A percentile compares a stretch with the other conserved stretches of the same genome.
Conservation (phyloP, 129 eudicot genomes). For the Smallanthus sonchifolius region DNA sequence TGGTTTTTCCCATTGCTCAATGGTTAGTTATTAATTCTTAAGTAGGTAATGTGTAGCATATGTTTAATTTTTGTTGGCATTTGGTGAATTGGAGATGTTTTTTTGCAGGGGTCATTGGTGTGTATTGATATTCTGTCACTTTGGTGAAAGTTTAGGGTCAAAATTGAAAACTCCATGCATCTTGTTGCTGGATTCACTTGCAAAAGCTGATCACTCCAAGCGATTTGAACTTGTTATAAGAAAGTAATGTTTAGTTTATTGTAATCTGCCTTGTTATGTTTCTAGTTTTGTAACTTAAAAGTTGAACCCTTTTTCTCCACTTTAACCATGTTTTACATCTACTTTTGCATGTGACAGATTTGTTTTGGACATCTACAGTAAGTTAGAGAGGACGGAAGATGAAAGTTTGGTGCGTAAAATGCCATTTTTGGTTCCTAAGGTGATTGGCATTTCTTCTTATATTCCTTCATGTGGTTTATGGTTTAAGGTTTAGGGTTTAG, state of each 20-base stretch:
- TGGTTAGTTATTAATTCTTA: constrained; percentile 44
- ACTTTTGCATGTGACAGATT: constrained; percentile 33
- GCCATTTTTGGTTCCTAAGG: constrained; percentile 77
- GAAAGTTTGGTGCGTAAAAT: constrained; percentile 39
- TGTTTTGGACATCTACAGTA: constrained; percentile 42
- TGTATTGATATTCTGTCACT: constrained; percentile 68
- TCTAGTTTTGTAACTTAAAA: background rate
- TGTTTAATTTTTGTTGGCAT: background rate
- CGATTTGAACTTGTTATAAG: constrained; percentile 54
- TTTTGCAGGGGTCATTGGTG: constrained; percentile 70
- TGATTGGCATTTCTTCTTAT: constrained; percentile 9
- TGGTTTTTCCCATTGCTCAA: constrained; percentile 57
- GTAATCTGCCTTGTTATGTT: background rate
- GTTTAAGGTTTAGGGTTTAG: background rate
- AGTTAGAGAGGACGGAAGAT: constrained; percentile 38
- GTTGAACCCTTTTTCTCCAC: background rate
- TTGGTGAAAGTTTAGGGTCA: constrained; percentile 50
- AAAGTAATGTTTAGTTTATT: constrained; percentile 36
- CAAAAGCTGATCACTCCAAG: constrained; percentile 37
- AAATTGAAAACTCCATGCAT: constrained; percentile 55
- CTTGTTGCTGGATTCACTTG: constrained; percentile 69
- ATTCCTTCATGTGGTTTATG: background rate
- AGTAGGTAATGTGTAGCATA: background rate
- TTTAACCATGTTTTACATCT: background rate
- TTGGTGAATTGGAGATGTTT: constrained; percentile 13